phyloP scores from a whole-genome alignment of 2,329 filamentous ascomycete species.

The Fusarium robinianum region DNA sequence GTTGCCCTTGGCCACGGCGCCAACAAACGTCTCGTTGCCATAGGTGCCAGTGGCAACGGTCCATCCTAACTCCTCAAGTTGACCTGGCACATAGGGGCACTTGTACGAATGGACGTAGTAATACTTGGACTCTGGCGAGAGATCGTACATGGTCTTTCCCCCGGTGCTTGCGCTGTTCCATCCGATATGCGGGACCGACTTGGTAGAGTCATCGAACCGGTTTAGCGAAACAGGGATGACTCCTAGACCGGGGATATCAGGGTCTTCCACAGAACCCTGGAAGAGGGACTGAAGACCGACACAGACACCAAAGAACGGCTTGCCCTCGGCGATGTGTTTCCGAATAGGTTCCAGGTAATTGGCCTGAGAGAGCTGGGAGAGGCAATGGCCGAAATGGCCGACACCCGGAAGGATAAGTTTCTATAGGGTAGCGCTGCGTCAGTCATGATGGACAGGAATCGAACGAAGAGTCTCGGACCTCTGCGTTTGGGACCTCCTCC shows the following conservation, averaged over 20 bases:
- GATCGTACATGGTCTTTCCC: conserved; percentile 68
- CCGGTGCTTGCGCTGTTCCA: conserved; percentile 88
- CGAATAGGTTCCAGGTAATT: conserved; percentile 84
- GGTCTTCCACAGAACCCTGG: conserved; percentile 79
- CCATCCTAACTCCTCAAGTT: conserved; percentile 84
- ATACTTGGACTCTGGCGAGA: conserved; percentile 85
- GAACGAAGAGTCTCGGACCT: conserved; percentile 60
- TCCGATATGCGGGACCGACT: conserved; percentile 97
- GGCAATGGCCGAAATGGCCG: conserved; percentile 95
- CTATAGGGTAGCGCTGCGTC: conserved; percentile 48
- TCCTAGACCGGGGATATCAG: conserved; percentile 72
- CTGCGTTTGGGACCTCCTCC: conserved; percentile 80
- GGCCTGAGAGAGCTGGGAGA: conserved; percentile 79
- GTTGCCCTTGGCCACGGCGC: conserved; percentile 84
- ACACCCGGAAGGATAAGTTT: conserved; percentile 95
- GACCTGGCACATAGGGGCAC: conserved; percentile 71
- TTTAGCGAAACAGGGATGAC: conserved; percentile 72
- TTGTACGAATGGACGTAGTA: conserved; percentile 99
- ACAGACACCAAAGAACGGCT: conserved; percentile 97
- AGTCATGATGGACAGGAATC: conserved; percentile 11
- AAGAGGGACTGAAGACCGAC: conserved; percentile 93
- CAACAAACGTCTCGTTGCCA: conserved; percentile 86
- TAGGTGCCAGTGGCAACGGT: conserved; percentile 89
- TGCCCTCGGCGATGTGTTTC: conserved; percentile 83
- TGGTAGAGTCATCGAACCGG: conserved; percentile 75